Base-by-base conservation (phyloP, 2,329 filamentous ascomycete genomes). In the Gnomoniopsis sp. region DNA sequence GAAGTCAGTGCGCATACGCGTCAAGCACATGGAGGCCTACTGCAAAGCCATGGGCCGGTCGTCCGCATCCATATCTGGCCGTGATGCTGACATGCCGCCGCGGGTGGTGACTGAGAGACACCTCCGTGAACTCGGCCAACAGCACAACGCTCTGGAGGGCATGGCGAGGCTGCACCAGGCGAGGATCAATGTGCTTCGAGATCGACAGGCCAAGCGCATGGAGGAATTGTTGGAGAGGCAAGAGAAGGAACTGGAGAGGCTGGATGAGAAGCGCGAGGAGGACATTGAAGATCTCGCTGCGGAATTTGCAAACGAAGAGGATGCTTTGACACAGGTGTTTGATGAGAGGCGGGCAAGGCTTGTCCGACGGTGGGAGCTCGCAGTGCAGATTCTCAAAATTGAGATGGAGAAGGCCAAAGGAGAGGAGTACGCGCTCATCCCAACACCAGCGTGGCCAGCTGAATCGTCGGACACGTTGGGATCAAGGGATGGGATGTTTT, bases 21-120 rank as follows among this genome's bases (percentile, higher is more conserved):
- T 88, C n/a, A 81, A 79, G 66, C 81, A 88, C 63, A 88, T 88
- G 85, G 84, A 88, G 65, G 84, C 83, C 6, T 88, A 88, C 68
- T 87, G 84, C 65, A 78, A 84, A 60, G 78, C 79, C 3, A 70
- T 82, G 1, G 81, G 80, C 3, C 74, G 75, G 34, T 74, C 69
- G 23, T 69, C 72, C 26, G 8, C 26, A 2, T 47, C 53, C 33
- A 71, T 65, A 36, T 65, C 69, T 2, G 58, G 55, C 1, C 64
- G 26, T 14, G 63, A 59, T 26, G 56, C 62, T 26, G 53, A 68
- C 3, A 75, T 81, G 69, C 80, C 81, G 3, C 72, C 74, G 1
- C 74, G 85, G 8, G 71, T 79, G 1, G 82, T 88, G 17, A 88
- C 85, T 2, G 81, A 86, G 65, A 77, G 80, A 49, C 82, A 88